Conservation (phyloP, 202 grass and related monocot species). For the Saccharum hybrid region DNA sequence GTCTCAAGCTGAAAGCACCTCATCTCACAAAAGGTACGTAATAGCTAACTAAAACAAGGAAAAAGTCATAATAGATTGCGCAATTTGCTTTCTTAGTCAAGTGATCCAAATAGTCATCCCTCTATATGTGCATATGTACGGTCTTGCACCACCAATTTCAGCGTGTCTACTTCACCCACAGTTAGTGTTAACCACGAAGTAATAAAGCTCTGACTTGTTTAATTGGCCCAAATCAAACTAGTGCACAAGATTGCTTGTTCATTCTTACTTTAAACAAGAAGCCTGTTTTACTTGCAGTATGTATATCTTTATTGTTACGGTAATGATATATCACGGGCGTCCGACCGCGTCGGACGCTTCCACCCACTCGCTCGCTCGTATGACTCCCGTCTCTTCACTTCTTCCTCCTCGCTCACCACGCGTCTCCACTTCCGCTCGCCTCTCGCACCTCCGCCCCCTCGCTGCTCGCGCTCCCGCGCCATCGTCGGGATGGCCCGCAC, state of each 20-base stretch:
- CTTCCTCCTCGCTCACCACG: no score
- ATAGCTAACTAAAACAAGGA: background rate
- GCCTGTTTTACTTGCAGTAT: no score
- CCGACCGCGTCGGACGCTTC: no score
- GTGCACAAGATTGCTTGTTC: background rate
- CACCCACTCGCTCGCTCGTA: no score
- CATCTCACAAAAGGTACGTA: constrained; percentile 60
- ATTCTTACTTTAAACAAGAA: background rate
- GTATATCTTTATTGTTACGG: no score
- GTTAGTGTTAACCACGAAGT: background rate
- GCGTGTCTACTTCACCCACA: background rate
- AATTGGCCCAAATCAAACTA: background rate
- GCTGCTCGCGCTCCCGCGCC: no score
- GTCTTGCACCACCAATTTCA: background rate
- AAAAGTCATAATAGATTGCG: background rate
- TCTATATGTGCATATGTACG: background rate
- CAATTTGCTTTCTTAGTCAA: background rate
- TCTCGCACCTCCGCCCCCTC: no score
- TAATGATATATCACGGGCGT: no score
- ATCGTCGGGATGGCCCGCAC: no score
- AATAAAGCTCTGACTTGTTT: background rate
- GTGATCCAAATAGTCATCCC: background rate
- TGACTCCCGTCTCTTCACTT: no score
- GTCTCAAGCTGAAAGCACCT: constrained; percentile 54
- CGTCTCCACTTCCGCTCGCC: no score